phyloP scores from a whole-genome alignment of 306 rosid genomes.

The Purshia tridentata region DNA sequence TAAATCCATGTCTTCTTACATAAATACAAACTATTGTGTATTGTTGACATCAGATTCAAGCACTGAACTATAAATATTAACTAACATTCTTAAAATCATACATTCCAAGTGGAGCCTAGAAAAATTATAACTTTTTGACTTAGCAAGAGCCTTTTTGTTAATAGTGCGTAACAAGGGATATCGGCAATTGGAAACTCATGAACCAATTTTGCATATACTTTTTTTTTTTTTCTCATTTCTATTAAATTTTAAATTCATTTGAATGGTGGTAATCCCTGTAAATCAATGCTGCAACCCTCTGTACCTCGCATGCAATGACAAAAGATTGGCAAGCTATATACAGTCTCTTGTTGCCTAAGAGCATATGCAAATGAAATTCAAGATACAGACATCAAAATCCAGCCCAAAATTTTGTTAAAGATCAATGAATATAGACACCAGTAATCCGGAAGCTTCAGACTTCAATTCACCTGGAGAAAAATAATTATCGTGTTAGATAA shows the following conservation, averaged over 20 bases:
- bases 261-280: conserved; percentile 6
- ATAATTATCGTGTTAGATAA: conserved; percentile 14
- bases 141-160: too few relatives aligned
- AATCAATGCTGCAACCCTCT: conserved; percentile 42
- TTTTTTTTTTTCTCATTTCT: background rate
- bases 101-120: too few relatives aligned
- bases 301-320: conserved; percentile 29
- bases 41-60: too few relatives aligned
- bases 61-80: too few relatives aligned
- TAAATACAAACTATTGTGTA: too few relatives aligned
- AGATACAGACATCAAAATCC: conserved; percentile 33
- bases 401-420: conserved; percentile 27
- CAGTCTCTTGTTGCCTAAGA: conserved; percentile 55
- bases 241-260: background rate
- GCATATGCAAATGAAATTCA: conserved; percentile 46
- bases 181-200: too few relatives aligned
- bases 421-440: conserved; percentile 32
- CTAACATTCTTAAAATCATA: too few relatives aligned
- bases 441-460: conserved; percentile 39
- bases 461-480: conserved; percentile 48
- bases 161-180: too few relatives aligned
- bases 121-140: too few relatives aligned
- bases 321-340: conserved; percentile 56
- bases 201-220: background rate
- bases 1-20: too few relatives aligned